A percentile compares a stretch with the other conserved stretches of the same genome.
Conservation (phyloP, 768 basidiomycete species). For the Pisolithus tinctorius region DNA sequence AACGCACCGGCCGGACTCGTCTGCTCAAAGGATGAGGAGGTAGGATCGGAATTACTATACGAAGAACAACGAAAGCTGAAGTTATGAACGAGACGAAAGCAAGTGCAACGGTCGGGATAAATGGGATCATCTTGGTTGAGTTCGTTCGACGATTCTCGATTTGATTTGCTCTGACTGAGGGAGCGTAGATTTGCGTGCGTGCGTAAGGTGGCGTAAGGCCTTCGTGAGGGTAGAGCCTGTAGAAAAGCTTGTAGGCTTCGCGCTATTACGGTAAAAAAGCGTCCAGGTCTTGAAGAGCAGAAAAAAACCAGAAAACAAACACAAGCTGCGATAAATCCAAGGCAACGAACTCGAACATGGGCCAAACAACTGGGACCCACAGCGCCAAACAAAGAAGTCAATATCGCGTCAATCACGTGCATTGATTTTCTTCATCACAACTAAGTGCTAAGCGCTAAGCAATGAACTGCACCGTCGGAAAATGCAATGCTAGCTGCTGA, state of each 20-base stretch:
- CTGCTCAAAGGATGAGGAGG: constrained; percentile 68
- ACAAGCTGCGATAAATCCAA: constrained; percentile 2
- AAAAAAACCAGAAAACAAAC: constrained; percentile 2
- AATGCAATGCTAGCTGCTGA: no score
- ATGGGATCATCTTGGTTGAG: constrained; percentile 50
- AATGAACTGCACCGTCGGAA: no score
- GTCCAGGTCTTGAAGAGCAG: constrained; percentile 12
- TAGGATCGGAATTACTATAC: constrained; percentile 67
- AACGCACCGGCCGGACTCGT: constrained; percentile 64
- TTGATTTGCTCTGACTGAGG: constrained; percentile 9
- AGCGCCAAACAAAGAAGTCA: constrained; percentile 16
- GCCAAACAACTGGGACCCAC: constrained; percentile 18
- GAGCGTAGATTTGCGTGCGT: constrained; percentile 20
- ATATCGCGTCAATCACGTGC: constrained; percentile 15
- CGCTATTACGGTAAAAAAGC: constrained; percentile 1
- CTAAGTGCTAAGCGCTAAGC: no score
- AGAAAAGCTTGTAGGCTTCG: constrained; percentile 25
- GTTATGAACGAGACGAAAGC: constrained; percentile 65
- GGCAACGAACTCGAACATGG: constrained; percentile 8
- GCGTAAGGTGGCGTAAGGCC: constrained; percentile 32
- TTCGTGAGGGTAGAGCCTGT: constrained; percentile 30
- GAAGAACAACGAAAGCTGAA: constrained; percentile 71
- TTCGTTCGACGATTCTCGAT: constrained; percentile 16
- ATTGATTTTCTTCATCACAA: constrained; percentile 6
- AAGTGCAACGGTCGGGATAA: constrained; percentile 59